phyloP scores from a whole-genome alignment of 805 yeast genomes.

The Hermanozyma aechmeae region DNA sequence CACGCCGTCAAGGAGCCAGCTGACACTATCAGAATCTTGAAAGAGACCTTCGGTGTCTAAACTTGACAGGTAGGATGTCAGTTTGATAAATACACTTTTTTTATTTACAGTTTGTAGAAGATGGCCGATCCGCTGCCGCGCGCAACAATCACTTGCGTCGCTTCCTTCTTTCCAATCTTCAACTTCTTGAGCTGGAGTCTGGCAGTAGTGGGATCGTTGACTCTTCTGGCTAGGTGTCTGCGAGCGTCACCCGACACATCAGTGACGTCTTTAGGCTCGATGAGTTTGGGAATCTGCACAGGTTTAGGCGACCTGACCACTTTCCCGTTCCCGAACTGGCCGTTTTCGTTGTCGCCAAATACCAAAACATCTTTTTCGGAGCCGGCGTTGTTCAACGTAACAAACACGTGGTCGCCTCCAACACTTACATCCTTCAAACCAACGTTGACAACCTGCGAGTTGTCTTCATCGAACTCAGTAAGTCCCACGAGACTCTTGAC shows the following conservation, averaged over 20 bases:
- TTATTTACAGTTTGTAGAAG: conserved; percentile 30
- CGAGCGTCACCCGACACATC: conserved; percentile 5
- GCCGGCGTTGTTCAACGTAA: conserved; percentile 43
- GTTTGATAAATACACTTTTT: background rate
- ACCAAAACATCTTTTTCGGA: conserved; percentile 45
- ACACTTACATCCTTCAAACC: conserved; percentile 45
- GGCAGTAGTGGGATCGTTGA: conserved; percentile 25
- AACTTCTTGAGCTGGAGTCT: conserved; percentile 35
- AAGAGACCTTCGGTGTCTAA: conserved; percentile 63
- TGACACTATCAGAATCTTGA: conserved; percentile 80
- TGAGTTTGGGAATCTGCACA: conserved; percentile 38
- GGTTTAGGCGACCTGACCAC: conserved; percentile 52
- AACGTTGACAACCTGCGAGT: conserved; percentile 2
- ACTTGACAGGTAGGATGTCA: background rate
- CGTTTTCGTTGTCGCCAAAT: conserved; percentile 81
- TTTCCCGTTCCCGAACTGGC: conserved; percentile 83
- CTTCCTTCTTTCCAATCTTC: conserved; percentile 16
- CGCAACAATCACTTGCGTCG: conserved; percentile 51
- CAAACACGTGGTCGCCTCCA: conserved; percentile 59
- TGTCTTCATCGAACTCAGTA: conserved; percentile 8
- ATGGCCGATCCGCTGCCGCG: conserved; percentile 57
- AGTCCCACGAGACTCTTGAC: conserved; percentile 8
- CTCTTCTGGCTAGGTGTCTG: conserved; percentile 19
- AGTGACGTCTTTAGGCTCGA: conserved; percentile 42
- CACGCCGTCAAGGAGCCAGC: conserved; percentile 86